Evolutionary conservation across 1,284 basidiomycete species (phyloP).

Genomic region (Mycena citricolor): DNA sequence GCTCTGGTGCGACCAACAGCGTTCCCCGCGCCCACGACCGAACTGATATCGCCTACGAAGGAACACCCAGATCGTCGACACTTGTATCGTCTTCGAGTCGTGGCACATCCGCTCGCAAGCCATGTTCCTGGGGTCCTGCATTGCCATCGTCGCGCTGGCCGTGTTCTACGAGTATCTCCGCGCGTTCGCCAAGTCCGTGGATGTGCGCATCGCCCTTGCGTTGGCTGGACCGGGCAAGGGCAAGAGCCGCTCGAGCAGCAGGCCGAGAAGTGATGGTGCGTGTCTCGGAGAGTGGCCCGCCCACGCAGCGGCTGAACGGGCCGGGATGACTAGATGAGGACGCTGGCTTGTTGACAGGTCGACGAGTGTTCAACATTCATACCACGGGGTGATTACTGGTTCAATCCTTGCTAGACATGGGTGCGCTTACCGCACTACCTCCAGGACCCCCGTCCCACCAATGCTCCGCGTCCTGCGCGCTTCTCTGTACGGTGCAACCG

Average conservation of each 20-base stretch:
- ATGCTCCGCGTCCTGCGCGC: conserved; percentile 56
- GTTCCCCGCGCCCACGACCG: conserved; percentile 1
- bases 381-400: conserved; percentile 38
- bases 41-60: conserved; percentile 30
- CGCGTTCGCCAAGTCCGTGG: conserved; percentile 54
- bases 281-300: neutral
- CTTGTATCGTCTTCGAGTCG: conserved; percentile 69
- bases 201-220: conserved; percentile 50
- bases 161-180: conserved; percentile 74
- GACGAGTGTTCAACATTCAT: conserved; percentile 35
- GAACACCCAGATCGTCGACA: conserved; percentile 75
- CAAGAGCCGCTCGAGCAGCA: conserved; percentile 39
- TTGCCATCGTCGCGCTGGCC: conserved; percentile 53
- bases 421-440: neutral
- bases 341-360: conserved; percentile 53
- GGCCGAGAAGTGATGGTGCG: conserved; percentile 37
- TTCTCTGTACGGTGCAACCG: conserved; percentile 58
- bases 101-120: conserved; percentile 68
- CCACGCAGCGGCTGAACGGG: conserved; percentile 32
- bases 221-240: conserved; percentile 48
- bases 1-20: conserved; percentile 53
- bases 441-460: conserved; percentile 48
- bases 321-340: conserved; percentile 53
- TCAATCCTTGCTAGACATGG: neutral
- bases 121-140: conserved; percentile 60